A percentile compares a stretch with the other conserved stretches of the same genome.
phyloP scores from a whole-genome alignment of 306 rosid species.

The Acmispon strigosus region DNA sequence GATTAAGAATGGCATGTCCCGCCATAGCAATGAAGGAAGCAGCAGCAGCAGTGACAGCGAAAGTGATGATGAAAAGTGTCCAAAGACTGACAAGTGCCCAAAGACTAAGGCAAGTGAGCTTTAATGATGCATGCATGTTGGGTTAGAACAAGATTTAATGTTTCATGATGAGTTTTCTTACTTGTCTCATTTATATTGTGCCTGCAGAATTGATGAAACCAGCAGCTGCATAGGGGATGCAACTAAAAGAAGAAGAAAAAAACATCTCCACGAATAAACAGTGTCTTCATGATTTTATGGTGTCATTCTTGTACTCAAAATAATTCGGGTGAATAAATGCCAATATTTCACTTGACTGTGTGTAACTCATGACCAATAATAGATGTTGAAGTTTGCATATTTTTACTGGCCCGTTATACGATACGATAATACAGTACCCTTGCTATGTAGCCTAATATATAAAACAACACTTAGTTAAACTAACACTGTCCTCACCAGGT shows the following conservation, averaged over 20 bases:
- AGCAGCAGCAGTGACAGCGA: slow-evolving; percentile 28
- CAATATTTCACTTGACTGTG: slow-evolving; percentile 20
- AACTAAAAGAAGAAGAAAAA: not conserved
- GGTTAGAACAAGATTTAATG: not conserved
- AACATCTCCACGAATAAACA: not conserved
- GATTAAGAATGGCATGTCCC: slow-evolving; percentile 34
- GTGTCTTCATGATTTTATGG: slow-evolving; percentile 2
- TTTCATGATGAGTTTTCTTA: not conserved
- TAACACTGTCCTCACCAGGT: not conserved
- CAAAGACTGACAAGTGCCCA: slow-evolving; percentile 7
- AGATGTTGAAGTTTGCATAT: not conserved
- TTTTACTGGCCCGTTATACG: not conserved
- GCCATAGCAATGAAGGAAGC: slow-evolving; percentile 7
- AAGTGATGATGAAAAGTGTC: slow-evolving; percentile 15
- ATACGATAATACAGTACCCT: not conserved
- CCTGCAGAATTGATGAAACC: slow-evolving; percentile 23
- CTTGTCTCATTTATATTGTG: not conserved
- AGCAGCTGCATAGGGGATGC: slow-evolving; percentile 14
- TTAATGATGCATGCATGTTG: not conserved
- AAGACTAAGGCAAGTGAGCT: slow-evolving; percentile 18
- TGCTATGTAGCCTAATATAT: not conserved
- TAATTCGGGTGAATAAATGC: slow-evolving; percentile 19
- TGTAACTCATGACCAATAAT: slow-evolving; percentile 22
- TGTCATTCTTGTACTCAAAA: slow-evolving; percentile 8
- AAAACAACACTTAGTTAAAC: slow-evolving; percentile 14